Evolutionary conservation across 1,284 basidiomycete species (phyloP).

Genomic region (Neolentinus lepideus): DNA sequence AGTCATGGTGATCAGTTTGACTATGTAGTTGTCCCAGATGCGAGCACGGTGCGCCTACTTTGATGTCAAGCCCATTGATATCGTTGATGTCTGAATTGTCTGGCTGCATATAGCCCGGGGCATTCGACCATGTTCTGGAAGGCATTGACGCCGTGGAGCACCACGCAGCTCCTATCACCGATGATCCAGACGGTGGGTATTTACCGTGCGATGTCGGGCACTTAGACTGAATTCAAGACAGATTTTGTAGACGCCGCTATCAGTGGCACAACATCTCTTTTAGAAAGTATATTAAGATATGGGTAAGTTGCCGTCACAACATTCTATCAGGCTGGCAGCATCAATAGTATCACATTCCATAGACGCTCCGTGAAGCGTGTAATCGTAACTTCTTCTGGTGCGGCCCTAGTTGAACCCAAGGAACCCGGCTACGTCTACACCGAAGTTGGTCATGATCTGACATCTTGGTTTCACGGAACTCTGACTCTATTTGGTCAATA

Average conservation of each 20-base stretch:
- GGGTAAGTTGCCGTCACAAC: conserved; percentile 8
- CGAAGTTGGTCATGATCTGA: background rate
- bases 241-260: conserved; percentile 21
- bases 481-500: conserved; percentile 29
- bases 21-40: conserved; percentile 33
- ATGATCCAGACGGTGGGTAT: conserved; percentile 1
- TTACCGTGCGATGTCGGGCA: conserved; percentile 9
- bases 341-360: background rate
- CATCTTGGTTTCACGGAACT: background rate
- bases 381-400: conserved; percentile 58
- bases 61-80: conserved; percentile 18
- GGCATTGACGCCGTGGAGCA: conserved; percentile 25
- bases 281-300: conserved; percentile 17
- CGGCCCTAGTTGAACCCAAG: conserved; percentile 36
- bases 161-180: conserved; percentile 12
- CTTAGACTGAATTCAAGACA: conserved; percentile 6
- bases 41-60: conserved; percentile 23
- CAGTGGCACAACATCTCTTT: conserved; percentile 19
- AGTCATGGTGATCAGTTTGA: conserved; percentile 26
- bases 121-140: conserved; percentile 40
- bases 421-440: conserved; percentile 3
- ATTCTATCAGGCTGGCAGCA: background rate
- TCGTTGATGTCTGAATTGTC: conserved; percentile 13
- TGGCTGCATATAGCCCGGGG: conserved; percentile 8
- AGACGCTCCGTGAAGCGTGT: conserved; percentile 44